Base-by-base conservation (phyloP, 2,329 filamentous ascomycete genomes). In the Fusarium setosum region DNA sequence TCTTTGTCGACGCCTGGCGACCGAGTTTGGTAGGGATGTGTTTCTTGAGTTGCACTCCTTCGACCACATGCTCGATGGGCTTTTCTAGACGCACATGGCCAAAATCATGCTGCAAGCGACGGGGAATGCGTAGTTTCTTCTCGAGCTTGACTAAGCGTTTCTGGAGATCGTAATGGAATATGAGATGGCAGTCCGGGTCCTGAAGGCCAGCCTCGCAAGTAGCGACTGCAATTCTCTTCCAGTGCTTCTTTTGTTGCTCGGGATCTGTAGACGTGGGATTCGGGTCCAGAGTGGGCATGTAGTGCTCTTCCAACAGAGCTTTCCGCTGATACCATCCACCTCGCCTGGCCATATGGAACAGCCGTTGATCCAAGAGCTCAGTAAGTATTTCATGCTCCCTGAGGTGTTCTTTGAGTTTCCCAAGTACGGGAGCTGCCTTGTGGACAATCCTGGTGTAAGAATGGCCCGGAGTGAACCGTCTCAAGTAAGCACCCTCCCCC, bases 241-340 rank as follows among this genome's bases (percentile, higher is more conserved):
- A 99, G 67, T 92, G 85, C 71, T 90, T 95, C 79, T 92, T 96
- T 73, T 91, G 91, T 50, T 79, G 73, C 24, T 84, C 84, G 5
- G 72, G 40, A 31, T 82, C 75, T 5, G 72, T 58, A 6, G 76
- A 77, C 3, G 70, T 68, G 0, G 78, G 76, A 3, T 76, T 76
- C 0, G 85, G 80, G 26, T 82, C 83, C 6, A 92, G 74, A 5
- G 84, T 82, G 72, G 89, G 85, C 92, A 98, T 94, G 76, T 99
- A 98, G 74, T 96, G 94, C 75, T 99, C 96, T 80, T 99, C 96
- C 3, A 99, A 78, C 1, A 99, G 81, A 1, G 95, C 96, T 78
- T 96, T 97, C 18, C 96, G 92, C 74, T 97, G 94, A 75, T 98
- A 98, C 96, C 96, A 99, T 1, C 90, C 88, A 1, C 96, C 96